Base-by-base conservation (phyloP, 139 green algal genomes). In the Zygnema cylindricum region DNA sequence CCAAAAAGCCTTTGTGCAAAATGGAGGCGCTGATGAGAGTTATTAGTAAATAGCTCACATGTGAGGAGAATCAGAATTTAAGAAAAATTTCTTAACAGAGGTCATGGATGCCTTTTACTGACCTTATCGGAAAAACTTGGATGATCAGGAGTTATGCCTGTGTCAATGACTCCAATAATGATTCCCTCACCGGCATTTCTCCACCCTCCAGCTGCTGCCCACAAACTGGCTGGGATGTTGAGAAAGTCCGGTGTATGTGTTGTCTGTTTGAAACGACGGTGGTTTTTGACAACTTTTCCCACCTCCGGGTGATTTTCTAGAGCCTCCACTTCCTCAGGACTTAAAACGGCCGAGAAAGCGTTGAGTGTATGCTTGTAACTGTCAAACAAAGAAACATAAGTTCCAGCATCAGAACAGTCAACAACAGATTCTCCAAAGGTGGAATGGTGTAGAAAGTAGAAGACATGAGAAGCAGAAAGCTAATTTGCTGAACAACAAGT, bases 81-180 rank as follows among this genome's bases (percentile, higher is more conserved):
- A n/a, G n/a, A n/a, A n/a, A n/a, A n/a, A n/a, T n/a, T n/a, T n/a
- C n/a, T n/a, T n/a, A n/a, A n/a, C n/a, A n/a, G n/a, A n/a, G n/a
- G n/a, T n/a, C n/a, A n/a, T n/a, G n/a, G n/a, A n/a, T n/a, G n/a
- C 21, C 1, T 82, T 82, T 1, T 33, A 36, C 57, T 39, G 1
- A 79, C 81, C 40, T 87, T 35, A n/a, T 87, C 81, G 22, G 43
- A 36, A 54, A 87, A 87, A 30, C 39, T 75, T 22, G 81, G 81
- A 69, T 87, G 81, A 23, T 87, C 81, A 38, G 42, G 41, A 40
- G 30, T 75, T 43, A 87, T 87, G 23, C 81, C 81, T 30, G 81
- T 87, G 81, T 87, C 81, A 25, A 87, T 35, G 43, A 87, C 55
- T 33, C 81, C 81, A 25, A 87, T 55, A 30, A 87, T 78, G 39